Base-by-base conservation (phyloP, 2,329 filamentous ascomycete species). In the Aureobasidium pullulans region DNA sequence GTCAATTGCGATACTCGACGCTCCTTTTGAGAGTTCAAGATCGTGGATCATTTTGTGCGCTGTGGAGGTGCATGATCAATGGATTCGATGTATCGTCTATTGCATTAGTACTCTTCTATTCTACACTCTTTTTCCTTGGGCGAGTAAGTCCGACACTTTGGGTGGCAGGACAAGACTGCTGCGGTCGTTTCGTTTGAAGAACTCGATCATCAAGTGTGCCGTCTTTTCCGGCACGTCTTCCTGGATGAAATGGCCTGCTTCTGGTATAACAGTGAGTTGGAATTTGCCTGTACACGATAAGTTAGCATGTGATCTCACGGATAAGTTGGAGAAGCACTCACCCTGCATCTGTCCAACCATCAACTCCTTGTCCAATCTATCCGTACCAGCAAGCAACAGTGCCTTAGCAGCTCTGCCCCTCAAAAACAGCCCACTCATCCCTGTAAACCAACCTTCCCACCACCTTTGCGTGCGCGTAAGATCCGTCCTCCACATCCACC, bases 271-370 rank as follows among this genome's bases (percentile, higher is more conserved):
- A 66, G 96, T 89, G 47, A 99, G 78, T 60, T 96, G 91, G 70
- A 97, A 99, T 79, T 97, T 97, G 5, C 92, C 78, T 87, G 84
- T 23, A 31, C 15, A 54, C 6, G 3, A 19, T 3, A 36, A 19
- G 23, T 53, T 5, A 50, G 46, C 8, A 39, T 37, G 13, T n/a
- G 49, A 9, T 7, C 1, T 1, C 7, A 3, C 34, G 10, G 37
- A 8, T 15, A 37, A 52, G 13, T n/a, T 13, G 40, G 11, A 29
- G 9, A 23, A 15, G 60, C 58, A 69, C 73, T 66, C 76, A 88
- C 90, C 92, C 78, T 96, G 92, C 92, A 96, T 96, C 75, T 96
- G 92, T 15, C 92, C 92, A 71, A 96, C 96, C 72, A 90, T 96
- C 68, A 96, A 75, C 69, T 96, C 92, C 64, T 89, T 96, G 71